Percentiles rank a stretch among this genome's conserved stretches.
These are phyloP conservation scores for Cystobasidium onofrii DNA, from an alignment of 768 basidiomycete species.

Conservation along the genomic window DNA sequence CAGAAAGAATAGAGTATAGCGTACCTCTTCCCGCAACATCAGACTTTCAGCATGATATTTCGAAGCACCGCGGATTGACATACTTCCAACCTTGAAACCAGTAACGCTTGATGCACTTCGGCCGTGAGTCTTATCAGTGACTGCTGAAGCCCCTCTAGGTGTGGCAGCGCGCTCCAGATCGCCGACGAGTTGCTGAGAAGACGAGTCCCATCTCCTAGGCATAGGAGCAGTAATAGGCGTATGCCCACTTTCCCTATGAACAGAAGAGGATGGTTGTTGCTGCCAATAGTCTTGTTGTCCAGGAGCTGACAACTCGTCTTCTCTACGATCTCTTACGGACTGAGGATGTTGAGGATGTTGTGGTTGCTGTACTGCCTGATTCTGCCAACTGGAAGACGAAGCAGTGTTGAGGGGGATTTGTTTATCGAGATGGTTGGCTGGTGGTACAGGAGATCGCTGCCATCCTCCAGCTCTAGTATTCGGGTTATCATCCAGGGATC, in stretches of 20 bases:
- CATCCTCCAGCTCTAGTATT: neutral
- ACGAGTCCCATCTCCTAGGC: neutral
- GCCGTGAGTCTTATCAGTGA: neutral
- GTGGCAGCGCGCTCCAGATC: slow-evolving; percentile 22
- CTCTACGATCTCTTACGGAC: neutral
- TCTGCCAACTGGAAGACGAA: neutral
- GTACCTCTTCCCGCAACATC: slow-evolving; percentile 9
- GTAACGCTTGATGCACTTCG: neutral
- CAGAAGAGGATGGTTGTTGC: neutral
- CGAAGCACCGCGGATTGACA: slow-evolving; percentile 5
- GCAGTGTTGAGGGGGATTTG: neutral
- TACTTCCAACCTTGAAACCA: neutral
- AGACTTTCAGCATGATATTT: slow-evolving; percentile 21
- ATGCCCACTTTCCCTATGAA: neutral
- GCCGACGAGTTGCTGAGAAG: neutral
- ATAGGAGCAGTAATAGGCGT: slow-evolving; percentile 10
- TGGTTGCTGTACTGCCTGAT: neutral
- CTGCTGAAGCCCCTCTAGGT: neutral
- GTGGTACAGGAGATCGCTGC: neutral
- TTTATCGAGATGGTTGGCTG: neutral
- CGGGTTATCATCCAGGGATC: neutral
- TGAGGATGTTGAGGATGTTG: neutral
- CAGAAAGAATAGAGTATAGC: neutral
- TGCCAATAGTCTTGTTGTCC: neutral
- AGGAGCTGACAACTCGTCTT: neutral